Conservation (phyloP, 1,284 basidiomycete species). For the Leccinum variabile region DNA sequence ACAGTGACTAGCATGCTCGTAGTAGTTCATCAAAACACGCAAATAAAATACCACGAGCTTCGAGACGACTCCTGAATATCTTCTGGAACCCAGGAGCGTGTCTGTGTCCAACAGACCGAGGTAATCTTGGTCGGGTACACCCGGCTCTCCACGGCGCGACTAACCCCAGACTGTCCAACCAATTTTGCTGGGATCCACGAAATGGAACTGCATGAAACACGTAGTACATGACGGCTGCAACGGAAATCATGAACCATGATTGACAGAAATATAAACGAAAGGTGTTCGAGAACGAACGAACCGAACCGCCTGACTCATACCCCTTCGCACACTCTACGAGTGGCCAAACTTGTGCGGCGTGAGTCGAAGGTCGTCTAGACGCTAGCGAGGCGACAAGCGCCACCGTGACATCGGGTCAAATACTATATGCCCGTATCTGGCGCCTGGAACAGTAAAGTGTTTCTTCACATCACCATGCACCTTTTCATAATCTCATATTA, state of each 20-base stretch:
- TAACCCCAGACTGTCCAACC: constrained; percentile 14
- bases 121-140: neutral
- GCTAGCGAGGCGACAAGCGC: constrained; percentile 39
- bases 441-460: too few species aligned
- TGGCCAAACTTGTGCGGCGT: constrained; percentile 26
- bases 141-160: neutral
- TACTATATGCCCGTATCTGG: too few species aligned
- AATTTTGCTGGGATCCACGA: constrained; percentile 22
- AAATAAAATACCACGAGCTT: neutral
- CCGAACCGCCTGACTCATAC: constrained; percentile 23
- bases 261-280: neutral
- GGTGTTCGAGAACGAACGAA: constrained; percentile 20
- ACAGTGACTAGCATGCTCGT: too few species aligned
- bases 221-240: constrained; percentile 21
- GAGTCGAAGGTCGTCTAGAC: constrained; percentile 27
- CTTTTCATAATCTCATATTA: too few species aligned
- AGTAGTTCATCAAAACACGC: neutral
- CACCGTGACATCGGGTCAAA: too few species aligned
- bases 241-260: neutral
- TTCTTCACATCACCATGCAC: too few species aligned
- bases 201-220: constrained; percentile 31
- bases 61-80: neutral
- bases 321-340: constrained; percentile 31
- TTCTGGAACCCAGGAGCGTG: neutral
- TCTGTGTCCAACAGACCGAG: neutral